Evolutionary conservation across 805 yeast genomes (phyloP).

Genomic region (Wickerhamiella shivajii): DNA sequence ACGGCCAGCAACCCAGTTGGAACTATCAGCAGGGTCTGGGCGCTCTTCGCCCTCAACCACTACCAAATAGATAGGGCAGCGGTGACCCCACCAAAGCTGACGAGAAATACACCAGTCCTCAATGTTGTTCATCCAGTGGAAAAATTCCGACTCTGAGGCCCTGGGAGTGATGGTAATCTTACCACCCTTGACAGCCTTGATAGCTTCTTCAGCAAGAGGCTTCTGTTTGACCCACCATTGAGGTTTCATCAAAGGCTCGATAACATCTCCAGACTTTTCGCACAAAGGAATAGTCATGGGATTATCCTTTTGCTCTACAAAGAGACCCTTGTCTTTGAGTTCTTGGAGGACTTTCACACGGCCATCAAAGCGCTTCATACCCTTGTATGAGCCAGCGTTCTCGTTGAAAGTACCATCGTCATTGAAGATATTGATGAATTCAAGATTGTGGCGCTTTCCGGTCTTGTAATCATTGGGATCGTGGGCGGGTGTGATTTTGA

Average conservation of each 20-base stretch:
- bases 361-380: slow-evolving; percentile 89
- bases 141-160: slow-evolving; percentile 82
- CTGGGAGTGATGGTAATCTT: slow-evolving; percentile 71
- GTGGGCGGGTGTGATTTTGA: slow-evolving; percentile 96
- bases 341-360: slow-evolving; percentile 69
- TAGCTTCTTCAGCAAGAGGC: slow-evolving; percentile 77
- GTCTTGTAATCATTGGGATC: slow-evolving; percentile 93
- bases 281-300: slow-evolving; percentile 93
- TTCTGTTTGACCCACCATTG: slow-evolving; percentile 98
- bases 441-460: slow-evolving; percentile 86
- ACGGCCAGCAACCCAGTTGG: slow-evolving; percentile 88
- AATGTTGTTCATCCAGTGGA: slow-evolving; percentile 87
- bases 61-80: slow-evolving; percentile 91
- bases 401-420: slow-evolving; percentile 87
- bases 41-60: slow-evolving; percentile 49
- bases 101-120: slow-evolving; percentile 99
- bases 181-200: slow-evolving; percentile 72
- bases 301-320: slow-evolving; percentile 75
- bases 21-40: slow-evolving; percentile 48
- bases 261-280: slow-evolving; percentile 92
- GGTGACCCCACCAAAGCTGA: slow-evolving; percentile 92
- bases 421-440: slow-evolving; percentile 76
- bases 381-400: slow-evolving; percentile 76
- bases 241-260: slow-evolving; percentile 93
- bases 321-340: slow-evolving; percentile 60